Conservation (phyloP, 306 rosid species). For the Medicago truncatula region DNA sequence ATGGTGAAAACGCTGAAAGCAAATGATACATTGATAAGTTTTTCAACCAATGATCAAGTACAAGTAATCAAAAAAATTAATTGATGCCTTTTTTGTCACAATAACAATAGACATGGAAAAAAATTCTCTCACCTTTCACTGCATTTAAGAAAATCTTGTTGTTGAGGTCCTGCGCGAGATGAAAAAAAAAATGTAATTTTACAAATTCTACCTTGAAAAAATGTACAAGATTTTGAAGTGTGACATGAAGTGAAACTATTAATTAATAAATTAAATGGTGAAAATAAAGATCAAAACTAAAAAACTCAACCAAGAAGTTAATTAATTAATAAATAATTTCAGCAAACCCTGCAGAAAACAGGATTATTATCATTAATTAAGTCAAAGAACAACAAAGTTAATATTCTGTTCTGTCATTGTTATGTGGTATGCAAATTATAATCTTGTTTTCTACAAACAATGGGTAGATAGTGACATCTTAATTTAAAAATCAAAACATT, state of each 20-base stretch:
- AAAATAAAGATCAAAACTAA: conserved; percentile 23
- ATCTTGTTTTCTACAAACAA: conserved; percentile 24
- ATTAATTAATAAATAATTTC: too few species aligned
- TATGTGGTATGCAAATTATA: conserved; percentile 6
- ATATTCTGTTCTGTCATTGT: conserved; percentile 11
- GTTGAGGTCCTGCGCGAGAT: conserved; percentile 71
- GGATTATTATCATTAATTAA: conserved; percentile 12
- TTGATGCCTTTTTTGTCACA: conserved; percentile 4
- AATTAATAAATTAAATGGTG: background rate
- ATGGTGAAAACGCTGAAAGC: conserved; percentile 80
- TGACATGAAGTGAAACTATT: background rate
- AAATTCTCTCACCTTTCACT: conserved; percentile 65
- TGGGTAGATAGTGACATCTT: conserved; percentile 26
- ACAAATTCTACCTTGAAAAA: background rate
- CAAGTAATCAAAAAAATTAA: conserved; percentile 14
- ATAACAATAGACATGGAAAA: background rate
- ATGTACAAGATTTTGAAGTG: conserved; percentile 25
- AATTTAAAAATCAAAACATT: conserved; percentile 1
- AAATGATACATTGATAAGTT: conserved; percentile 33
- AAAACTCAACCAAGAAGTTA: conserved; percentile 2
- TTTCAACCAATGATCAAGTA: background rate
- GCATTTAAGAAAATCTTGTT: conserved; percentile 75
- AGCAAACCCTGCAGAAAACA: too few species aligned
- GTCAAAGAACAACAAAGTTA: background rate
- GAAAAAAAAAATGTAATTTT: conserved; percentile 1